Evolutionary conservation across 305 asterid species (phyloP), one percentile per base, ranked within the genome.

Genomic region (Fraxinus greggii): DNA sequence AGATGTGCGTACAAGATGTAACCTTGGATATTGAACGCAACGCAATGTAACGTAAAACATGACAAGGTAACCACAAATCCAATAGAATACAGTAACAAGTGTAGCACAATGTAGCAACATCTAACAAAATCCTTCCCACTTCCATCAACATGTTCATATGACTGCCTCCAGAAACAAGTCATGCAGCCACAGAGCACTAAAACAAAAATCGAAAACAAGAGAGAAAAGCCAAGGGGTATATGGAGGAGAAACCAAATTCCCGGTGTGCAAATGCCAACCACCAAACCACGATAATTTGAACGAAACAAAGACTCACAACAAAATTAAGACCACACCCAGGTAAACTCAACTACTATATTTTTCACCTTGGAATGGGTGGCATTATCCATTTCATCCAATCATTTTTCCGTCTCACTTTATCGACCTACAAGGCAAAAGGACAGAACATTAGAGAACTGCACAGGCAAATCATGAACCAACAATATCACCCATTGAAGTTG

Each of bases 301-400:
- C 65, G 4, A 19, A 56, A 56, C 26, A 56, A 5, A n/a, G 65
- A 56, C 65, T 56, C 67, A 0, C 65, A 56, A 56, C 12, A 19
- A 56, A 56, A 56, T 6, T 19, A 56, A 56, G 67, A 19, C 12
- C 26, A 21, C 72, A 10, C 72, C 17, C 72, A 8, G 17, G 72
- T 63, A 63, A 9, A 63, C 17, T 63, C 72, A 63, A 24, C 72
- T 23, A 63, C 32, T 24, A 24, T 63, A 63, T 23, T 63, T 63
- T 63, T 63, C 32, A 24, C 31, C 72, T 63, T 69, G 78, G 83
- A 72, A 78, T 63, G 10, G 83, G 80, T 28, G 95, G 83, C 89
- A 92, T 87, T 79, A 91, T 79, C 97, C 95, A 92, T 79, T 82
- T 90, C 77, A 26, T 83, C 97, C 97, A 92, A 77, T 91, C 95